Evolutionary conservation across 352 stramenopile genomes (phyloP), one percentile per base, ranked within the genome.

Genomic region (Aphanomyces cochlioides): DNA sequence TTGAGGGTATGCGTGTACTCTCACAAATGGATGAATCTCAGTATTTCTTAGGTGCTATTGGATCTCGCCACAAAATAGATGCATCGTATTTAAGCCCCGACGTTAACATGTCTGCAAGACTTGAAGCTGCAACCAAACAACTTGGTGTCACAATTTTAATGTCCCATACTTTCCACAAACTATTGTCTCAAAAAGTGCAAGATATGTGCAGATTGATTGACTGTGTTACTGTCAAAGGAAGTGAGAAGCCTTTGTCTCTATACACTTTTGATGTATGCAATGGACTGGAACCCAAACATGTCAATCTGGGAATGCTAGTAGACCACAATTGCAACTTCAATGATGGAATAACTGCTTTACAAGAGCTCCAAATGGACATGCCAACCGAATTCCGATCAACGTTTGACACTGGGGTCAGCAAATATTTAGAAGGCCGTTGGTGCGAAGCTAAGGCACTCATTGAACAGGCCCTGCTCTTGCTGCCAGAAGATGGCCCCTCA

Each of bases 81-180:
- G 95, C 94, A n/a, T 98, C 95, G 15, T 98, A 98, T 73, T 96
- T 99, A 63, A 98, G 90, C 5, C 92, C 96, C 34, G 90, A 97
- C 63, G 95, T 98, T 10, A 95, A 98, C 67, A 91, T 92, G 80
- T 87, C 93, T 7, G 95, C 98, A 66, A 93, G 90, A 17, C 80
- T 99, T 5, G 94, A 99, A 76, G 94, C 90, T 5, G 92, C 83
- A 0, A 98, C 96, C 47, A 98, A 98, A 74, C 96, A 95, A 41
- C 98, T 95, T 64, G 77, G 73, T 47, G 90, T 85, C 5, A 83
- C 84, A 6, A 86, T 95, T 70, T 93, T 95, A 47, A 75, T 95
- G 6, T 95, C 85, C 2, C 88, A 96, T 64, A 95, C 88, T 83
- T 75, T 96, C 17, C 82, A 79, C 17, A 78, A 82, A 13, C 72